phyloP scores from a whole-genome alignment of 306 rosid species.

The Vigna angularis region DNA sequence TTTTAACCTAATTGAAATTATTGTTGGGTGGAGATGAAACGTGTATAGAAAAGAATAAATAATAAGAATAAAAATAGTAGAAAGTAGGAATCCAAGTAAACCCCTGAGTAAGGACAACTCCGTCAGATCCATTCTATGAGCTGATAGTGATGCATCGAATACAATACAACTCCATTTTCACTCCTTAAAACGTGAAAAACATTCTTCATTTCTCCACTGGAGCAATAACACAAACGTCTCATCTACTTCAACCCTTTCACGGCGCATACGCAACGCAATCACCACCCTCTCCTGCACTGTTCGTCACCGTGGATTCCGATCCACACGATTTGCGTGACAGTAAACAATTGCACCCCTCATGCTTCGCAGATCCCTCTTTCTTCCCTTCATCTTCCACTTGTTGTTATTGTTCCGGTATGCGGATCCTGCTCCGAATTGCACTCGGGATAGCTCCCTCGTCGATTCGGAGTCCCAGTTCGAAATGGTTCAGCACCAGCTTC shows the following conservation, averaged over 20 bases:
- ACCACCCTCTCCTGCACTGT: background rate
- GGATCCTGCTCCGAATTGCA: conserved; percentile 61
- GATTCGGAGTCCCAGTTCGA: conserved; percentile 59
- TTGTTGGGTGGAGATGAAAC: background rate
- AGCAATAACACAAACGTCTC: background rate
- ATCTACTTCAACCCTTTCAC: background rate
- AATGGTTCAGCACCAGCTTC: conserved; percentile 88
- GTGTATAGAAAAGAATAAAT: background rate
- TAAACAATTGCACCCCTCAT: conserved; percentile 39
- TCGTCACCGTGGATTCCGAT: background rate
- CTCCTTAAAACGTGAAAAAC: too few species aligned
- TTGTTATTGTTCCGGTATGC: conserved; percentile 50
- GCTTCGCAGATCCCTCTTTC: conserved; percentile 60
- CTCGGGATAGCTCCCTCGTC: conserved; percentile 53
- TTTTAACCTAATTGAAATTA: too few species aligned
- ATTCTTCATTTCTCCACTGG: too few species aligned
- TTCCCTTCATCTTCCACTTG: conserved; percentile 19
- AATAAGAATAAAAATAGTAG: background rate
- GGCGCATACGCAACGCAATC: background rate
- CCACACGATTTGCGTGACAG: background rate
- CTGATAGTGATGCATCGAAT: background rate
- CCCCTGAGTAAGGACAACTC: background rate
- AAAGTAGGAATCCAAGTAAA: background rate
- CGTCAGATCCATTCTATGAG: background rate
- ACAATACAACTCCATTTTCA: too few species aligned